Evolutionary conservation across 192 early-diverging fungal species (phyloP).

Genomic region (Phlyctochytrium planicorne): DNA sequence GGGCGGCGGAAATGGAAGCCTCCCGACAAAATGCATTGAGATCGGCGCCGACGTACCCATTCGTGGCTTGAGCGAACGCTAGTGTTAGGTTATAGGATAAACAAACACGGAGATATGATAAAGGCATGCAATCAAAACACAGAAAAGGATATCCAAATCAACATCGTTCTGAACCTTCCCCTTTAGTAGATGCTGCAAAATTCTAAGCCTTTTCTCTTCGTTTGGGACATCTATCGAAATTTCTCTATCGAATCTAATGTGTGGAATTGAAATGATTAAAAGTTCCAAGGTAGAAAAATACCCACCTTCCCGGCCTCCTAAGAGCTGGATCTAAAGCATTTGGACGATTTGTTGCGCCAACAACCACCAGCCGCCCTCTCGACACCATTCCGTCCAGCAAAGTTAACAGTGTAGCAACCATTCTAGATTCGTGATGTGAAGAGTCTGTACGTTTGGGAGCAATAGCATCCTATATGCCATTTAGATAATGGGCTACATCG

Average conservation of each 20-base stretch:
- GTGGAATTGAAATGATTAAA: too few species aligned
- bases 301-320: slow-evolving; percentile 77
- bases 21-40: slow-evolving; percentile 80
- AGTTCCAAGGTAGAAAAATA: too few species aligned
- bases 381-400: slow-evolving; percentile 83
- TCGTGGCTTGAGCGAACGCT: too few species aligned
- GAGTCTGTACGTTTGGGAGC: slow-evolving; percentile 64
- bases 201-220: slow-evolving; percentile 55
- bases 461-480: slow-evolving; percentile 73
- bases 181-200: too few species aligned
- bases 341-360: slow-evolving; percentile 88
- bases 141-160: slow-evolving; percentile 64
- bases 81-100: too few species aligned
- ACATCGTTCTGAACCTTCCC: slow-evolving; percentile 50
- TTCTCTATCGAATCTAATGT: slow-evolving; percentile 88
- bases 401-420: slow-evolving; percentile 88
- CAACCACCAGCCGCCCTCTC: slow-evolving; percentile 59
- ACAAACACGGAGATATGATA: too few species aligned
- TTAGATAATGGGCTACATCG: slow-evolving; percentile 14
- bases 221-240: slow-evolving; percentile 76
- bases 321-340: slow-evolving; percentile 83
- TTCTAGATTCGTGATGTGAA: slow-evolving; percentile 65
- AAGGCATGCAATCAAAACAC: too few species aligned
- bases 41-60: slow-evolving; percentile 96
- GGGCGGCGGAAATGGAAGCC: slow-evolving; percentile 56